Conservation (phyloP, 345 rosid genomes). For the Jatropha curcas region DNA sequence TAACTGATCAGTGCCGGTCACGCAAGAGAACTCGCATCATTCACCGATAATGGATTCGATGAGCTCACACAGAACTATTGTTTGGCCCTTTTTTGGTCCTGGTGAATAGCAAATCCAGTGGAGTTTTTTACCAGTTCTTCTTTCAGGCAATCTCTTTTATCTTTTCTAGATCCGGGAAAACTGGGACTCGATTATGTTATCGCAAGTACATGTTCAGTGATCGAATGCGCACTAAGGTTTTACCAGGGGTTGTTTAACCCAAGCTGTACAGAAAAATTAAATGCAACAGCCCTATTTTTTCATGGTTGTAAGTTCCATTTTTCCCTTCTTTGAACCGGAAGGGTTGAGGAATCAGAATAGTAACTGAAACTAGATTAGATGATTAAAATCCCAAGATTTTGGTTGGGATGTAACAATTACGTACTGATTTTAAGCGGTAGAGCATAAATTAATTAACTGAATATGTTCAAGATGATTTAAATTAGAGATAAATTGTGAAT, state of each 20-base stretch:
- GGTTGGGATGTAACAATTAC: not conserved
- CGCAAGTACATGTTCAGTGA: no score
- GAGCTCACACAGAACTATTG: not conserved
- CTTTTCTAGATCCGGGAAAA: no score
- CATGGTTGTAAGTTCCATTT: not conserved
- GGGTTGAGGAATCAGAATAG: conserved; percentile 14
- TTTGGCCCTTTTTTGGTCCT: not conserved
- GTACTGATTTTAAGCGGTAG: not conserved
- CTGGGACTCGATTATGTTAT: conserved; percentile 15
- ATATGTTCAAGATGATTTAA: no score
- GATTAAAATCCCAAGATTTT: conserved; percentile 3
- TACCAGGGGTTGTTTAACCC: conserved; percentile 28
- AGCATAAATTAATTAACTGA: not conserved
- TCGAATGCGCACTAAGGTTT: conserved; percentile 6
- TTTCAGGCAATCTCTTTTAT: no score
- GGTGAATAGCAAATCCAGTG: not conserved
- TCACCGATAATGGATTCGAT: conserved; percentile 31
- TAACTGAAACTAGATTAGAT: conserved; percentile 12
- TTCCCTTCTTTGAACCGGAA: not conserved
- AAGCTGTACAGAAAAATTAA: conserved; percentile 39
- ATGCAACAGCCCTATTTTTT: conserved; percentile 23
- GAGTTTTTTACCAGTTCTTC: no score
- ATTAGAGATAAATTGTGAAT: no score
- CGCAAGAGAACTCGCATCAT: conserved; percentile 45
- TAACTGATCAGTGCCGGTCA: conserved; percentile 20